Evolutionary conservation across 257 asterid species (phyloP).

Genomic region (Gentiana dahurica): DNA sequence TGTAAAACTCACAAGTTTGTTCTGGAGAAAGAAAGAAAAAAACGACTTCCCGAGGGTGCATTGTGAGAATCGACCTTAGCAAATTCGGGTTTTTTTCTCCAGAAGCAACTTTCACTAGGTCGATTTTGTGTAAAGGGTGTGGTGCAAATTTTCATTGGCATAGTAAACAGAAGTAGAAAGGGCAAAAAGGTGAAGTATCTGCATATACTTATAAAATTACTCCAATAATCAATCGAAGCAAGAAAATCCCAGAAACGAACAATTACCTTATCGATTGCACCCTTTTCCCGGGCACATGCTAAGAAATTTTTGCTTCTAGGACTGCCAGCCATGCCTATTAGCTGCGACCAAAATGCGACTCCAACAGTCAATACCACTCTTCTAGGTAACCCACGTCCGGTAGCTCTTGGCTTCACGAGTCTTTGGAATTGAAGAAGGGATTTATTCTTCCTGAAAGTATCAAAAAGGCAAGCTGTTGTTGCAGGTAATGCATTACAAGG

Average conservation of each 20-base stretch:
- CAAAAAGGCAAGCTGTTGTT: constrained; percentile 13
- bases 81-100: too few relatives aligned
- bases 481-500: constrained; percentile 14
- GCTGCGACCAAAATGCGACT: constrained; percentile 53
- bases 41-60: too few relatives aligned
- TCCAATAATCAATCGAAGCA: too few relatives aligned
- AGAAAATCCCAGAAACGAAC: neutral
- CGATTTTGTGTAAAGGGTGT: too few relatives aligned
- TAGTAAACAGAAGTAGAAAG: neutral
- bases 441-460: constrained; percentile 4
- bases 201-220: too few relatives aligned
- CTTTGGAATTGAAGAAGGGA: constrained; percentile 8
- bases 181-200: neutral
- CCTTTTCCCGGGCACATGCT: constrained; percentile 69
- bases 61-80: too few relatives aligned
- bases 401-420: constrained; percentile 10
- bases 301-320: constrained; percentile 48
- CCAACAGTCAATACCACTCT: constrained; percentile 53
- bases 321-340: constrained; percentile 37
- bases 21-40: too few relatives aligned
- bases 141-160: too few relatives aligned
- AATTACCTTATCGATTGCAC: constrained; percentile 56
- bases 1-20: too few relatives aligned
- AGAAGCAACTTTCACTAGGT: too few relatives aligned
- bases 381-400: constrained; percentile 35